Conservation (phyloP, 768 basidiomycete species). For the Phanerochaete sordida region DNA sequence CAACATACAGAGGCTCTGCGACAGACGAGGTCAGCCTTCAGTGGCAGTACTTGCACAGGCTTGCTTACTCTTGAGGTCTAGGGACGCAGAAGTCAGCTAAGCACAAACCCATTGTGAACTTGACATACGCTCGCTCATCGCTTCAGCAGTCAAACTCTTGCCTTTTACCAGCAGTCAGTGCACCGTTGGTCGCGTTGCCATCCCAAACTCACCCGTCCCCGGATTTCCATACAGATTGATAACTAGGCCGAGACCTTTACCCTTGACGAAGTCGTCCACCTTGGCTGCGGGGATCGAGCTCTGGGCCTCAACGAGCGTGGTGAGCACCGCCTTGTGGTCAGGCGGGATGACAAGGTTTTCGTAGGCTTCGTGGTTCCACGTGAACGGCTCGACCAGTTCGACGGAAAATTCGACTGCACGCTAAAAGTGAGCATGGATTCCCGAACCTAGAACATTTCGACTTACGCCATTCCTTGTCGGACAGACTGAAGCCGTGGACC, state of each 20-base stretch:
- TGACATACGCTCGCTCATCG: slow-evolving; percentile 31
- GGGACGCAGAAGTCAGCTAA: background rate
- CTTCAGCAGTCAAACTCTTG: slow-evolving; percentile 33
- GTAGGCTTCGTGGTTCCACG: slow-evolving; percentile 31
- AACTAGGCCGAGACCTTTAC: slow-evolving; percentile 35
- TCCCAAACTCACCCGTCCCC: slow-evolving; percentile 20
- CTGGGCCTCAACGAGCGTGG: slow-evolving; percentile 28
- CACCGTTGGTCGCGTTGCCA: background rate
- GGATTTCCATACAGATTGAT: slow-evolving; percentile 31
- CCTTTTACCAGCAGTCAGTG: slow-evolving; percentile 9
- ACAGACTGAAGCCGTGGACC: slow-evolving; percentile 60
- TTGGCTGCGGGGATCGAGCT: slow-evolving; percentile 15
- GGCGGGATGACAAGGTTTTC: slow-evolving; percentile 28
- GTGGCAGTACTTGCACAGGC: background rate
- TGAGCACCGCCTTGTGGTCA: slow-evolving; percentile 26
- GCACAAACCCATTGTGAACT: background rate
- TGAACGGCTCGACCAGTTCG: slow-evolving; percentile 47
- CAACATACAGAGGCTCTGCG: slow-evolving; percentile 30
- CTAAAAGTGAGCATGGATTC: background rate
- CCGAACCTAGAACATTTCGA: slow-evolving; percentile 9
- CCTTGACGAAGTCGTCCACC: slow-evolving; percentile 33
- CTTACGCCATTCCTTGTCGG: slow-evolving; percentile 58
- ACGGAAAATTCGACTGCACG: slow-evolving; percentile 57
- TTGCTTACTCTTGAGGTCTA: slow-evolving; percentile 21
- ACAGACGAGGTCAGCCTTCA: background rate